These are phyloP conservation scores for Vinca minor DNA, from an alignment of 257 asterid genomes.

Conservation along the genomic window DNA sequence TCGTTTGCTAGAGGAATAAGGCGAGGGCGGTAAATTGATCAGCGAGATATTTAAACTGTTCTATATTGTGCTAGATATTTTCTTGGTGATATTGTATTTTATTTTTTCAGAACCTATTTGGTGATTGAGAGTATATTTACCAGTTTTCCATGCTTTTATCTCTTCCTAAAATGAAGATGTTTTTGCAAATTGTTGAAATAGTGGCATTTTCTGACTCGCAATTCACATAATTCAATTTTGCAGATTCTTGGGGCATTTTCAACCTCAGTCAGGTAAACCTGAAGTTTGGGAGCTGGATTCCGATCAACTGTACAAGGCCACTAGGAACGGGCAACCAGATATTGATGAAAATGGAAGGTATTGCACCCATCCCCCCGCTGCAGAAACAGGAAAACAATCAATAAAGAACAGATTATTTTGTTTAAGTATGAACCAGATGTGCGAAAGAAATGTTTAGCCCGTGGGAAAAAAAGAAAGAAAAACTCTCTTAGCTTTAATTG, in stretches of 20 bases:
- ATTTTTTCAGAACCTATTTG: not conserved
- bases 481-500: too few species aligned
- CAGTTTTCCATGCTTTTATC: not conserved
- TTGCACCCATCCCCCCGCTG: not conserved
- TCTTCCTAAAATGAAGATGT: not conserved
- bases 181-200: not conserved
- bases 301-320: constrained; percentile 48
- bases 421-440: not conserved
- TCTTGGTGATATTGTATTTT: not conserved
- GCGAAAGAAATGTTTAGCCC: not conserved
- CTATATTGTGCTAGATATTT: not conserved
- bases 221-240: constrained; percentile 19
- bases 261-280: constrained; percentile 72
- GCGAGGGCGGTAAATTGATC: not conserved
- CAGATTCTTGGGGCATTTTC: constrained; percentile 92
- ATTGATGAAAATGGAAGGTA: constrained; percentile 55
- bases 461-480: not conserved
- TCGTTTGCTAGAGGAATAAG: not conserved
- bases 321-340: constrained; percentile 42
- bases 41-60: not conserved
- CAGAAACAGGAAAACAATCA: not conserved
- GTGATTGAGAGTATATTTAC: not conserved
- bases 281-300: constrained; percentile 84
- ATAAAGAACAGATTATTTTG: too few species aligned
- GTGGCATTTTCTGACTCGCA: not conserved